Base-by-base conservation (phyloP, 495 filamentous ascomycete genomes). In the Glutinoglossum americanum region DNA sequence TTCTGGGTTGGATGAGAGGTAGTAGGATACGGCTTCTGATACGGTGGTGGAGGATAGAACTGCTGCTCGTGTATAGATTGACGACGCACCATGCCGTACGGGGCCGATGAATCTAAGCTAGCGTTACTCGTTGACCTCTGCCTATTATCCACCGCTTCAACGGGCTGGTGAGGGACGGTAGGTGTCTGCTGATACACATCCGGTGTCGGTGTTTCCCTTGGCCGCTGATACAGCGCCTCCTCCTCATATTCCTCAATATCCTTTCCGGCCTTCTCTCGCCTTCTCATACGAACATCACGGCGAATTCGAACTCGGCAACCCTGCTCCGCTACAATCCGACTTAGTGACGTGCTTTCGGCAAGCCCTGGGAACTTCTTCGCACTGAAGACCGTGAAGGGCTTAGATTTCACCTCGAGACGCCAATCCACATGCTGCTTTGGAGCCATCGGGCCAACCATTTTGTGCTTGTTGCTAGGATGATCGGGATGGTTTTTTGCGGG, bases 331-430 rank as follows among this genome's bases (percentile, higher is more conserved):
- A 98, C 89, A 41, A 85, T 82, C 48, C 89, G 82, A 64, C 90
- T 96, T 37, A 97, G 73, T 5, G 76, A 72, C 0, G 92, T 98
- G 69, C 88, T 95, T 69, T 92, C 89, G 1, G 87, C 81, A 62
- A 98, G 71, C 11, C 92, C 92, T 39, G 92, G 92, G 73, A 98
- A 98, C 73, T 96, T 98, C 80, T 98, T 98, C 26, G 92, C 92
- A 63, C 89, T 95, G 72, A 81, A 98, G 10, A 97, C 93, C 6
- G 75, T 80, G 66, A 98, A 98, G 1, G 86, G 82, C 23, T 74
- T 70, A 0, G 89, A 93, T 70, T 93, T 87, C 58, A 96, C 85
- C 65, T 95, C 88, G 70, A 96, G 73, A n/a, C 93, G 76, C 67
- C 83, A 84, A 56, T 82, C 68, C 21, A 72, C 68, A 51, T 72